Evolutionary conservation across 139 green algal genomes (phyloP), one percentile per base, ranked within the genome.

Genomic region (Volvox reticuliferus): DNA sequence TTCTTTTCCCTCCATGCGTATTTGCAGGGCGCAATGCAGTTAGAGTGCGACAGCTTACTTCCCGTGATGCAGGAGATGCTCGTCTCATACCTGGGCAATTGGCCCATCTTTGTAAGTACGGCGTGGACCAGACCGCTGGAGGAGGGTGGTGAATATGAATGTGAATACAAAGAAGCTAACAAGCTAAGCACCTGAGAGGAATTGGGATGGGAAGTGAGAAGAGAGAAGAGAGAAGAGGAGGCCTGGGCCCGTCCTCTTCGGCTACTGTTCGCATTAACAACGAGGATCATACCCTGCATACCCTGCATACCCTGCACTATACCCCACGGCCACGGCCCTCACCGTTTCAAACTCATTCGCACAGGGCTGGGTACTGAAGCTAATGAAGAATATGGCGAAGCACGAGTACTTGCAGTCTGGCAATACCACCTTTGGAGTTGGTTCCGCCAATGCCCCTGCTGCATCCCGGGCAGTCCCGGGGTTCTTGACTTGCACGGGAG

Each of bases 331-430:
- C 44, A 55, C 44, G 44, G 44, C 44, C 5, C 44, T 55, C 44
- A 55, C 44, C 44, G 44, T 14, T 55, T 55, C 44, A 55, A 55
- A 55, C 44, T 5, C 5, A 55, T 9, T 55, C 9, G 5, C 21
- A 5, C 50, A 86, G 71, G 88, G 85, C 80, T 79, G 79, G 78
- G 84, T 90, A 20, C 55, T 94, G 50, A 94, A 94, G 79, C 22
- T 92, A 33, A 5, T 92, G 12, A 94, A 94, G 79, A 88, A 88
- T 69, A 44, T 92, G 55, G 78, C 84, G 14, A 94, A 94, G 88
- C 83, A 94, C 62, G 84, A 94, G 22, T 75, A 77, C 50, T 14
- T n/a, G 20, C 44, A 76, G 73, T 90, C 63, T 35, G 69, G 82
- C 12, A 28, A 32, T 6, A 69, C 65, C 6, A 36, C 65, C 12